Conservation (phyloP, 345 rosid genomes). For the Gossypium ekmanianum region DNA sequence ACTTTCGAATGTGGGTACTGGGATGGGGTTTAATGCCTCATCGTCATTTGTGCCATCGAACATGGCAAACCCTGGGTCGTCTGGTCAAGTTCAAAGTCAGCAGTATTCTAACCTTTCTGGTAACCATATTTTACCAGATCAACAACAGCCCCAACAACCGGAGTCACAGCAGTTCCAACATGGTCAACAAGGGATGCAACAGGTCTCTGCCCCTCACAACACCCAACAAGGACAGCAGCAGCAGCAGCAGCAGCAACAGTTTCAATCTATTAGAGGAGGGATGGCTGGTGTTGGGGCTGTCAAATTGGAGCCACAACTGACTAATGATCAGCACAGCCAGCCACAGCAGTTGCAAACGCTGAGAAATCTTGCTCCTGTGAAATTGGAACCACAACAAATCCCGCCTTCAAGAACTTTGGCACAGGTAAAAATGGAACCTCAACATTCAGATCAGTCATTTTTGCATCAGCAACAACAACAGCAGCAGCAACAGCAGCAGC, state of each 20-base stretch:
- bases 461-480: constrained; percentile 60
- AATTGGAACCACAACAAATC: constrained; percentile 71
- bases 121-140: constrained; percentile 66
- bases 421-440: constrained; percentile 76
- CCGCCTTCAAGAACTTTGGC: constrained; percentile 59
- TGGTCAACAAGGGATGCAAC: constrained; percentile 67
- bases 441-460: constrained; percentile 74
- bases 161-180: constrained; percentile 76
- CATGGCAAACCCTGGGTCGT: constrained; percentile 63
- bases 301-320: constrained; percentile 77
- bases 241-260: constrained; percentile 70
- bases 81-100: constrained; percentile 76
- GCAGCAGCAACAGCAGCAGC: constrained; percentile 21
- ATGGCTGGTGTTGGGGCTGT: constrained; percentile 67
- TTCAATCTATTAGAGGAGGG: constrained; percentile 58
- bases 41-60: constrained; percentile 54
- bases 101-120: constrained; percentile 58
- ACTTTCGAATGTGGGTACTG: constrained; percentile 58
- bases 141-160: constrained; percentile 59
- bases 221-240: constrained; percentile 47
- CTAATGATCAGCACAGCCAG: constrained; percentile 60
- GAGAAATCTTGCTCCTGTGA: constrained; percentile 64
- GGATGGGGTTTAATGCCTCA: constrained; percentile 59
- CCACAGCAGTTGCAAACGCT: constrained; percentile 49
- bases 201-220: constrained; percentile 45